Evolutionary conservation across 495 filamentous ascomycete genomes (phyloP), one percentile per base, ranked within the genome.

Genomic region (Hypoxylon trugodes): DNA sequence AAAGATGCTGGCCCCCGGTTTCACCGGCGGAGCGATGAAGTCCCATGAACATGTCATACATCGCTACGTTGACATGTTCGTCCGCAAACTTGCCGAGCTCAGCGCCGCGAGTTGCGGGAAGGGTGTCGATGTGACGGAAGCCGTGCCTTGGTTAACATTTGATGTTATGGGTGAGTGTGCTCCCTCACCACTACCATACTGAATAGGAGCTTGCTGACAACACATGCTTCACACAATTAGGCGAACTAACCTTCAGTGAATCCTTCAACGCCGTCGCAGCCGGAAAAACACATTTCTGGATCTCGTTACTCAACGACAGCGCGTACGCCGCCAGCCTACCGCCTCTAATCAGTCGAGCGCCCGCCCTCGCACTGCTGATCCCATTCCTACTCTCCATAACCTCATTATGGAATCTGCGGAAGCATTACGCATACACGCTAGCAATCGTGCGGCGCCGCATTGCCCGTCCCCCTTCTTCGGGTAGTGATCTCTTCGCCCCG

Each of bases 61-160:
- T 7, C 65, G 46, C 9, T 82, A 80, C 57, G 72, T 76, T 10
- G 73, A 82, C 49, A 65, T 79, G 36, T 69, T 83, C 5, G 64
- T 81, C 4, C 42, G 59, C 6, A 69, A 71, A 22, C 26, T 84
- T 28, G 59, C 61, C 19, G 70, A 74, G 37, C 56, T 73, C 5
- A 51, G 61, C 22, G 30, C 41, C 1, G 51, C 53, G 35, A 58
- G 46, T 1, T n/a, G 41, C 15, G 61, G 53, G 30, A 41, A 3
- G 9, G 63, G 69, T 1, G 56, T 81, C 1, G 68, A 79, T 47
- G 66, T 84, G 1, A 59, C 49, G 0, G 69, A 76, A 42, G 81
- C 76, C 69, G 75, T 79, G 40, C 79, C 74, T 15, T 82, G 69
- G 61, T 72, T 77, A 0, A 77, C 77, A 4, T 85, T 86, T 26